These are phyloP conservation scores for Beverwykella pulmonaria DNA, from an alignment of 495 filamentous ascomycete genomes.

Conservation along the genomic window DNA sequence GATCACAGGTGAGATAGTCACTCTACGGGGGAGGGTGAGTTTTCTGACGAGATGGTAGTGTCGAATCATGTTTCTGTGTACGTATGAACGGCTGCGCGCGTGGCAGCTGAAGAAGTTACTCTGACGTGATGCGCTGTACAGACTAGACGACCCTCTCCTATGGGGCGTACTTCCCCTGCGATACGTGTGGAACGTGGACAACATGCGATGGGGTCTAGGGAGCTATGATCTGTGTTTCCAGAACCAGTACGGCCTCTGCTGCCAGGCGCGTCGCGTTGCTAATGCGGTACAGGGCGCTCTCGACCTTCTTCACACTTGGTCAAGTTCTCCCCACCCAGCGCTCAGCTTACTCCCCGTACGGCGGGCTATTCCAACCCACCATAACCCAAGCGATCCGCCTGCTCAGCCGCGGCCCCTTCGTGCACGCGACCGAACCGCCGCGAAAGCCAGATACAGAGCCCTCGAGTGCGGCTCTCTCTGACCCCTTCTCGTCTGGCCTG, in stretches of 20 bases:
- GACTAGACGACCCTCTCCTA: slow-evolving; percentile 89
- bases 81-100: slow-evolving; percentile 54
- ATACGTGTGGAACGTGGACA: slow-evolving; percentile 68
- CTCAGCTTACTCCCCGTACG: slow-evolving; percentile 66
- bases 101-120: not conserved
- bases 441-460: slow-evolving; percentile 41
- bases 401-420: slow-evolving; percentile 66
- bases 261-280: not conserved
- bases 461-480: slow-evolving; percentile 57
- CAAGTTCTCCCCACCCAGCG: slow-evolving; percentile 91
- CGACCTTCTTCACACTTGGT: slow-evolving; percentile 76
- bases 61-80: slow-evolving; percentile 97
- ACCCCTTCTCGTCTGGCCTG: slow-evolving; percentile 61
- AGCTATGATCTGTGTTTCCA: slow-evolving; percentile 92
- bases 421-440: slow-evolving; percentile 45
- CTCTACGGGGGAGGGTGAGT: not conserved
- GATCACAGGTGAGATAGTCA: slow-evolving; percentile 74
- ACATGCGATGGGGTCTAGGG: slow-evolving; percentile 82
- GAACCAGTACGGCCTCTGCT: slow-evolving; percentile 55
- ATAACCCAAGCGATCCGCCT: slow-evolving; percentile 84
- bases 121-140: slow-evolving; percentile 44
- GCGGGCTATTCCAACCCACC: slow-evolving; percentile 86
- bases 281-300: slow-evolving; percentile 21
- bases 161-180: slow-evolving; percentile 83
- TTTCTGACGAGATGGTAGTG: slow-evolving; percentile 55